A percentile compares a stretch with the other conserved stretches of the same genome.
Conservation (phyloP, 768 basidiomycete species). For the Leccinum imitatum region DNA sequence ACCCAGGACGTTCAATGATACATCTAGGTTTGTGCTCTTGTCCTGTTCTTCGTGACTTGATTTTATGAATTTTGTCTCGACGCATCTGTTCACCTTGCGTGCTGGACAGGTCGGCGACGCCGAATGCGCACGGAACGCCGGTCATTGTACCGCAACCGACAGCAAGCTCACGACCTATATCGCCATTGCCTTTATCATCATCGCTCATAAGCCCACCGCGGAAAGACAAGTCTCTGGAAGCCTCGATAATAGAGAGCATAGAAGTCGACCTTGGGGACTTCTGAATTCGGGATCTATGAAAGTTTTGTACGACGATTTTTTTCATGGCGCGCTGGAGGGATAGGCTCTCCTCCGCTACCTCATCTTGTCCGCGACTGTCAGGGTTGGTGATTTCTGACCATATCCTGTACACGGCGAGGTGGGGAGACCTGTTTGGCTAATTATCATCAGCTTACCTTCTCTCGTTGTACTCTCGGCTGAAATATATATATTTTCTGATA, state of each 20-base stretch:
- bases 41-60: slow-evolving; percentile 9
- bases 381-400: slow-evolving; percentile 4
- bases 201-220: slow-evolving; percentile 28
- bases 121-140: slow-evolving; percentile 51
- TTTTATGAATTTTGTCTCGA: slow-evolving; percentile 20
- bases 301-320: slow-evolving; percentile 5
- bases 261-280: slow-evolving; percentile 83
- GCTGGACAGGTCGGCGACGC: slow-evolving; percentile 38
- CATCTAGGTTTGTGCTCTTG: slow-evolving; percentile 55
- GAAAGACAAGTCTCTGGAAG: slow-evolving; percentile 49
- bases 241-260: slow-evolving; percentile 59
- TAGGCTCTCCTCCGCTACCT: background rate
- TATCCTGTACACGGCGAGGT: slow-evolving; percentile 5
- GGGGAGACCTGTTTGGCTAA: slow-evolving; percentile 5
- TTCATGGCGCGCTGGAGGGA: background rate
- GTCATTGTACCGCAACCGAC: slow-evolving; percentile 31
- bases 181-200: slow-evolving; percentile 34
- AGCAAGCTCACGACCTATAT: slow-evolving; percentile 33
- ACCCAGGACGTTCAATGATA: no score
- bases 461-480: background rate
- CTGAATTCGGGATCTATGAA: slow-evolving; percentile 32
- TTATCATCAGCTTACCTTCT: slow-evolving; percentile 3
- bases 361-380: background rate
- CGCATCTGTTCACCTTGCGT: slow-evolving; percentile 8
- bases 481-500: slow-evolving; percentile 6